These are phyloP conservation scores for Lachnellula subtilissima DNA, from an alignment of 2,329 filamentous ascomycete species.

Conservation along the genomic window DNA sequence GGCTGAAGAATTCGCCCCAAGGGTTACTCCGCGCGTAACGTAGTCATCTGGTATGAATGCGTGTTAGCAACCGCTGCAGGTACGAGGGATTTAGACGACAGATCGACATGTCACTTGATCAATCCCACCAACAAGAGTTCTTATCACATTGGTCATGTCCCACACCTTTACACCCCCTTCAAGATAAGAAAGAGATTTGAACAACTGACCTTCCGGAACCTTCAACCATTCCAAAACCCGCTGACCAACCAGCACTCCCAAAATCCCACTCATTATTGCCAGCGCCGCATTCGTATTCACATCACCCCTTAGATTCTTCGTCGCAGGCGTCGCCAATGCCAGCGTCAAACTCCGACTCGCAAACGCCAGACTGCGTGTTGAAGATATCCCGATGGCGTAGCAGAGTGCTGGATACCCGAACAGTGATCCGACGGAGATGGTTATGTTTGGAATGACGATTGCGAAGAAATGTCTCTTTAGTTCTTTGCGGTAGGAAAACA, in stretches of 20 bases:
- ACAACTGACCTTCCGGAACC: conserved; percentile 47
- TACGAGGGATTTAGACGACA: not conserved
- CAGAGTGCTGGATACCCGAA: conserved; percentile 55
- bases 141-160: not conserved
- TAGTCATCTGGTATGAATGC: conserved; percentile 47
- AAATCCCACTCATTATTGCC: conserved; percentile 55
- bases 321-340: conserved; percentile 54
- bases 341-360: conserved; percentile 53
- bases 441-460: conserved; percentile 50
- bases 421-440: conserved; percentile 48
- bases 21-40: conserved; percentile 55
- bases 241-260: conserved; percentile 52
- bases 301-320: conserved; percentile 53
- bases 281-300: conserved; percentile 50
- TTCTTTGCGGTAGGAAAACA: conserved; percentile 56
- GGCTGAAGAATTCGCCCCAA: conserved; percentile 57
- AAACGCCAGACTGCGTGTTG: conserved; percentile 49
- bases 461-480: conserved; percentile 48
- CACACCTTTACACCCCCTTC: not conserved
- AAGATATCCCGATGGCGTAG: conserved; percentile 49
- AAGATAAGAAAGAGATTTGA: not conserved
- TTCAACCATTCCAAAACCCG: conserved; percentile 44
- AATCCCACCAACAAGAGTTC: not conserved
- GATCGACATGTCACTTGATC: conserved; percentile 1
- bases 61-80: conserved; percentile 13